phyloP scores from a whole-genome alignment of 2,329 filamentous ascomycete species.

The Blastomyces silverae region DNA sequence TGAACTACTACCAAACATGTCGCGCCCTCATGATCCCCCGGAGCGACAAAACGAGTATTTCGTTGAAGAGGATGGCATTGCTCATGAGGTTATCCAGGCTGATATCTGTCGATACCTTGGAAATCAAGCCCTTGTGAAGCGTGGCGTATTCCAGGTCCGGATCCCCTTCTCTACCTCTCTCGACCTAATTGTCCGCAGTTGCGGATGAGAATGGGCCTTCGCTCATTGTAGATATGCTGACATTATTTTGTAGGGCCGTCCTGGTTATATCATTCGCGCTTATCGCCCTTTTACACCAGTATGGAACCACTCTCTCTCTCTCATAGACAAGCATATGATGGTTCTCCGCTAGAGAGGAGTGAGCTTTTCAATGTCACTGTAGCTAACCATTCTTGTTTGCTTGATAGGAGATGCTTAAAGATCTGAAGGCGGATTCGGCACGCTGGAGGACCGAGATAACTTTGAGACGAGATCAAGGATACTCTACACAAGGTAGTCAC shows the following conservation, averaged over 20 bases:
- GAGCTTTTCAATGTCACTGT: neutral
- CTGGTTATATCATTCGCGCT: constrained; percentile 70
- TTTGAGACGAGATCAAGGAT: constrained; percentile 37
- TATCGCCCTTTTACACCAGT: constrained; percentile 74
- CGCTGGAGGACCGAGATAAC: constrained; percentile 45
- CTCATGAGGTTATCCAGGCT: constrained; percentile 74
- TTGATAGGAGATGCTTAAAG: constrained; percentile 49
- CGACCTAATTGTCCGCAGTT: constrained; percentile 15
- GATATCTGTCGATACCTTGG: constrained; percentile 79
- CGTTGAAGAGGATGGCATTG: constrained; percentile 71
- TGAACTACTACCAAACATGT: constrained; percentile 34
- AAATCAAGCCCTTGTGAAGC: constrained; percentile 72
- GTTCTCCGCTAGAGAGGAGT: neutral
- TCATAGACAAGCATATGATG: constrained; percentile 14
- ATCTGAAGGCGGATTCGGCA: constrained; percentile 49
- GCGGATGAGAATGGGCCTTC: neutral
- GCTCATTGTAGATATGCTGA: constrained; percentile 24
- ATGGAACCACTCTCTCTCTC: constrained; percentile 28
- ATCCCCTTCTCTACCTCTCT: constrained; percentile 24
- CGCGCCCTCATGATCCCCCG: constrained; percentile 33
- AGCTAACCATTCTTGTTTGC: constrained; percentile 1
- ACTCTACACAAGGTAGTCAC: constrained; percentile 38
- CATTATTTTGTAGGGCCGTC: constrained; percentile 49
- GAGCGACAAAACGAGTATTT: constrained; percentile 66
- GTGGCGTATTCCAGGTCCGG: constrained; percentile 65